Evolutionary conservation across 2,329 filamentous ascomycete species (phyloP), one percentile per base, ranked within the genome.

Genomic region (Hymenoscyphus salicellus): DNA sequence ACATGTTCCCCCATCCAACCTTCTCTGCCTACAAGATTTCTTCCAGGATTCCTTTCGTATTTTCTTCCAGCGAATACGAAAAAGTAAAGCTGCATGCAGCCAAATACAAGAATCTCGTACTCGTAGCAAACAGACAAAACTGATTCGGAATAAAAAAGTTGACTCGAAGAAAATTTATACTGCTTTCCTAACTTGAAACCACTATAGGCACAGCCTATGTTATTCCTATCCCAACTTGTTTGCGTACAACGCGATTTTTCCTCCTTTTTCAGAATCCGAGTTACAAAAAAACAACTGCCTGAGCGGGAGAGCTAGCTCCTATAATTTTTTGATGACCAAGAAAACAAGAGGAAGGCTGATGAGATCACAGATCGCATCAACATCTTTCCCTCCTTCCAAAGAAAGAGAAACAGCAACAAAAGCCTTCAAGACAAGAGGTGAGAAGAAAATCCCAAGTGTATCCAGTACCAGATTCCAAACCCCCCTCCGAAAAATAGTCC

Each of bases 251-350:
- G 58, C 41, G 17, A n/a, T 2, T 61, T 17, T 60, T n/a, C 33
- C 60, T 49, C 26, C 63, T 63, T 7, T 28, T 20, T 23, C 30
- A n/a, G 17, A 46, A 17, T 14, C 8, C 30, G 41, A 38, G 58
- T 23, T 65, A 70, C 65, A 55, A 26, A 63, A 68, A 70, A 69
- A 68, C 63, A 63, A 64, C 69, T 74, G 67, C 71, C 69, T 71
- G 69, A 70, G 69, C 70, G 68, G 69, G 71, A 71, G 70, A 68
- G 28, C 69, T 68, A 57, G 68, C 71, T 70, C 70, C 72, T 69
- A 41, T 63, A 68, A 62, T 30, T 14, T 23, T n/a, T 8, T 14
- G n/a, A 57, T 58, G 6, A 63, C 3, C 28, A 30, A 30, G 28
- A 3, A 30, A 30, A 32, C 57, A 55, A 28, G 65, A 56, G 58